Percentiles rank a stretch among this genome's conserved stretches.
phyloP scores from a whole-genome alignment of 2,329 filamentous ascomycete genomes.

The Sporothrix pallida region DNA sequence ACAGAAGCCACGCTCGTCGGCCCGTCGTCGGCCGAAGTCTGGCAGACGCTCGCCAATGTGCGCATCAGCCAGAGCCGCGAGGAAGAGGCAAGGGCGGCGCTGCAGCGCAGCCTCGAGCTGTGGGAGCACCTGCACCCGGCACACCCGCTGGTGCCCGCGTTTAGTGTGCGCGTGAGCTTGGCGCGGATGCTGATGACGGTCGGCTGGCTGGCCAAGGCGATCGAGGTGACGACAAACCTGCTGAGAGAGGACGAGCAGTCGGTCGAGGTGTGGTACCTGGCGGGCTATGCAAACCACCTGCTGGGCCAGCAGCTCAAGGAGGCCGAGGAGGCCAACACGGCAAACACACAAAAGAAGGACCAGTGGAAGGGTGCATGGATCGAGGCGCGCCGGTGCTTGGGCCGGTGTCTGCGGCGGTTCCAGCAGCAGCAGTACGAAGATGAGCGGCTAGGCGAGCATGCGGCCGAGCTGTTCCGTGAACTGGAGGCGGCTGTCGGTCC shows the following conservation, averaged over 20 bases:
- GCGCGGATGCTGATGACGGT: slow-evolving; percentile 88
- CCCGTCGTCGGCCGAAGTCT: slow-evolving; percentile 81
- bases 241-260: slow-evolving; percentile 90
- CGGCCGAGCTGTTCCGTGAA: slow-evolving; percentile 69
- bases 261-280: slow-evolving; percentile 96
- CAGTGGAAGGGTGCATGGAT: slow-evolving; percentile 68
- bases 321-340: slow-evolving; percentile 40
- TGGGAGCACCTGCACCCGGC: slow-evolving; percentile 81
- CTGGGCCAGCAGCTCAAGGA: slow-evolving; percentile 69
- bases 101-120: slow-evolving; percentile 77
- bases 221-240: slow-evolving; percentile 82
- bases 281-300: slow-evolving; percentile 89
- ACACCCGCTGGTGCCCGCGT: slow-evolving; percentile 79
- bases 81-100: slow-evolving; percentile 79
- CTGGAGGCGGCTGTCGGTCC: slow-evolving; percentile 70
- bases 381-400: slow-evolving; percentile 81
- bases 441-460: slow-evolving; percentile 75
- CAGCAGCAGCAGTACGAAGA: slow-evolving; percentile 82
- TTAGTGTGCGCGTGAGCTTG: slow-evolving; percentile 82
- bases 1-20: slow-evolving; percentile 89
- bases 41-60: slow-evolving; percentile 93
- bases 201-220: slow-evolving; percentile 80
- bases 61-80: slow-evolving; percentile 83
- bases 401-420: slow-evolving; percentile 81
- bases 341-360: slow-evolving; percentile 42